Evolutionary conservation across 176 grass and related monocot species (phyloP), one percentile per base, ranked within the genome.

Genomic region (Triticum monococcum): DNA sequence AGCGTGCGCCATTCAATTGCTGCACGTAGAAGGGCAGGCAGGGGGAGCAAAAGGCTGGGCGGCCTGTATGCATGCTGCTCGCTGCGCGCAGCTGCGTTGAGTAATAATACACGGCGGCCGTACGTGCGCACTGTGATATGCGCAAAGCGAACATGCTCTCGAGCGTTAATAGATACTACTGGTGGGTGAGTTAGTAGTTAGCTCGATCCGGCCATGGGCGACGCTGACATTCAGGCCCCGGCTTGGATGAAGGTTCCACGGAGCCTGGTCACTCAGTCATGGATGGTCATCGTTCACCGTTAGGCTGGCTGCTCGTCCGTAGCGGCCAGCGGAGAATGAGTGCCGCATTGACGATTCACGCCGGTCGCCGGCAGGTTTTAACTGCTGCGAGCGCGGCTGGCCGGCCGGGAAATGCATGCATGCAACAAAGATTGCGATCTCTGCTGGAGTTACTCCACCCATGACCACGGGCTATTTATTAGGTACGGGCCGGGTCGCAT

Each of bases 1-100:
- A 84, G 87, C 81, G 87, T 84, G 17, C 23, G 75, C 38, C 75
- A 79, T 89, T 89, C 31, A 88, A 54, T 76, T 31, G 9, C 36
- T 88, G 64, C 54, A 65, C 8, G 74, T 84, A 40, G 25, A 84
- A 54, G 74, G 87, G 28, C 68, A 61, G 87, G 28, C 68, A 61
- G 62, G 28, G 54, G 10, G 81, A 5, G 41, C 64, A 71, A 62
- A 83, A 54, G 72, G 12, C 75, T 64, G 75, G 64, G n/a, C 75
- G 26, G 50, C 18, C 50, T 23, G 30, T 31, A 59, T 66, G 68
- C 59, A 81, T 28, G 72, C 72, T 10, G 79, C 16, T 54, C 16
- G 16, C 50, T 54, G 50, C 50, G 16, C 16, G 50, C 59, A 54
- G 57, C 46, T 24, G 32, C 63, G 30, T 31, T 30, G 69, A 81